These are phyloP conservation scores for Babjeviella inositovora DNA, from an alignment of 805 yeast genomes.

Conservation along the genomic window DNA sequence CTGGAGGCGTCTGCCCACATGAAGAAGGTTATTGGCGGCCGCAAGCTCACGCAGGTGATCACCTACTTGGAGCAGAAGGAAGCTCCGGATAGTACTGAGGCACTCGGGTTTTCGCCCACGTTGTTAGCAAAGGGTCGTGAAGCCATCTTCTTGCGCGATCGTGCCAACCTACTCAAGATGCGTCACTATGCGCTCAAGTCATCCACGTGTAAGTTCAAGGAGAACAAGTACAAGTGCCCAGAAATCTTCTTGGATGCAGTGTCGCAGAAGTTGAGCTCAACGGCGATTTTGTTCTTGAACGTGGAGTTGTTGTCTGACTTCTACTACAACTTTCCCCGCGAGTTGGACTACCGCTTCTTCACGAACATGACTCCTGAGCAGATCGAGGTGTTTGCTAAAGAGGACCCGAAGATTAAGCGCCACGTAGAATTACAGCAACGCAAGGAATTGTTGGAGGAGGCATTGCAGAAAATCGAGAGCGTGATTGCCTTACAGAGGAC, in stretches of 20 bases:
- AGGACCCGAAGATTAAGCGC: conserved; percentile 78
- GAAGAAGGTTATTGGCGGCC: conserved; percentile 63
- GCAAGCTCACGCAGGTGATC: conserved; percentile 73
- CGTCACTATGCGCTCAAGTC: conserved; percentile 65
- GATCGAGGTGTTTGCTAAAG: conserved; percentile 80
- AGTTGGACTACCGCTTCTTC: conserved; percentile 63
- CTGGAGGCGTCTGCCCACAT: conserved; percentile 41
- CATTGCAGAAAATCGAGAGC: conserved; percentile 70
- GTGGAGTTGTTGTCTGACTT: conserved; percentile 91
- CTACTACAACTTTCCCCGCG: conserved; percentile 92
- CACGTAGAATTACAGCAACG: conserved; percentile 92
- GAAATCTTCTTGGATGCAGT: conserved; percentile 89
- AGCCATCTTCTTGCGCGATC: conserved; percentile 64
- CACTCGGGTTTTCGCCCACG: conserved; percentile 71
- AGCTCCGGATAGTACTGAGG: conserved; percentile 22
- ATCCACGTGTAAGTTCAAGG: conserved; percentile 60
- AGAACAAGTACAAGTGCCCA: conserved; percentile 82
- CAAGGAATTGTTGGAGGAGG: conserved; percentile 75
- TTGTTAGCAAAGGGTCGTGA: conserved; percentile 68
- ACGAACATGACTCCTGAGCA: conserved; percentile 54
- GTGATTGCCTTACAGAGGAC: conserved; percentile 51
- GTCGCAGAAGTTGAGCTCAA: conserved; percentile 78
- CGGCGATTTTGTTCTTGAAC: conserved; percentile 83
- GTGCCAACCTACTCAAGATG: conserved; percentile 55
- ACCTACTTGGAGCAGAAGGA: conserved; percentile 44